These are phyloP conservation scores for Pilatotrama ljubarskyi DNA, from an alignment of 768 basidiomycete genomes.

Conservation along the genomic window DNA sequence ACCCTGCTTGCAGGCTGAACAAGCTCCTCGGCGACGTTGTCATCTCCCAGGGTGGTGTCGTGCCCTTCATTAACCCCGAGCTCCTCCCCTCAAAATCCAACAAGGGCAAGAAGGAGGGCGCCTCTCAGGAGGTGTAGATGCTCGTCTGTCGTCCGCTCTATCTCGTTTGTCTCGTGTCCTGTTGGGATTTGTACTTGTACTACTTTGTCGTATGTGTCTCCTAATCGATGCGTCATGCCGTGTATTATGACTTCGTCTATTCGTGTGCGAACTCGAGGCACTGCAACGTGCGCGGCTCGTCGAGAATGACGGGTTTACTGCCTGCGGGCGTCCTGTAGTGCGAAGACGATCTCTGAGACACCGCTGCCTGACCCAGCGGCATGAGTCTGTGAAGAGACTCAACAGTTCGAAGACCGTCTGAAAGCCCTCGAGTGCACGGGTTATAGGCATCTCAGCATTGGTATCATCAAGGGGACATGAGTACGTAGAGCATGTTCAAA, in stretches of 20 bases:
- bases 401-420: too few relatives aligned
- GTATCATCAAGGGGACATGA: too few relatives aligned
- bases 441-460: too few relatives aligned
- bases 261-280: too few relatives aligned
- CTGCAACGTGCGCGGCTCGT: too few relatives aligned
- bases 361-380: too few relatives aligned
- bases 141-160: neutral
- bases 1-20: constrained; percentile 43
- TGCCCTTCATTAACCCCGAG: constrained; percentile 58
- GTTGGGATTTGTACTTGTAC: constrained; percentile 21
- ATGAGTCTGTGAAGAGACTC: too few relatives aligned
- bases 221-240: constrained; percentile 16
- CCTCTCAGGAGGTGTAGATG: constrained; percentile 49
- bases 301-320: too few relatives aligned
- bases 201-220: constrained; percentile 21
- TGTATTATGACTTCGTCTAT: constrained; percentile 14
- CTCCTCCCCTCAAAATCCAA: constrained; percentile 45
- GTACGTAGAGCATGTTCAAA: too few relatives aligned
- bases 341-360: too few relatives aligned
- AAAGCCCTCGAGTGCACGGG: too few relatives aligned
- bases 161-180: constrained; percentile 17
- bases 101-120: constrained; percentile 51
- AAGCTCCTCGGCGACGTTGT: constrained; percentile 61
- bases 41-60: constrained; percentile 79
- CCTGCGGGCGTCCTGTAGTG: too few relatives aligned